Evolutionary conservation across 2,329 filamentous ascomycete species (phyloP).

Genomic region (Emergomyces africanus): DNA sequence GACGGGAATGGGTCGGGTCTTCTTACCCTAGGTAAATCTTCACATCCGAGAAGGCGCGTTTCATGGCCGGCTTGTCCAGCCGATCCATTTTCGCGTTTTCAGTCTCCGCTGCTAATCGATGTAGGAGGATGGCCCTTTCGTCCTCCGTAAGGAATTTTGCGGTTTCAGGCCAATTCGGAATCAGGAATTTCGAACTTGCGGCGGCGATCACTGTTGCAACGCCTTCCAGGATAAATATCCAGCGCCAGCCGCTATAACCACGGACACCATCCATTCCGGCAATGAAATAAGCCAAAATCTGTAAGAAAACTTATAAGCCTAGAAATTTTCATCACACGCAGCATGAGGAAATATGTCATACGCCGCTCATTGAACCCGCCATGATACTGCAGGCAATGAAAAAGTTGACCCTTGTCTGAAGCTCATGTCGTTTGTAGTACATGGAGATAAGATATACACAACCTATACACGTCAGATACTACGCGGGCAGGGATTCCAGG

Average conservation of each 20-base stretch:
- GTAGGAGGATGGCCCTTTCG: slow-evolving; percentile 32
- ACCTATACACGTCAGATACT: slow-evolving; percentile 10
- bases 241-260: slow-evolving; percentile 31
- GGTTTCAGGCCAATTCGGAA: slow-evolving; percentile 33
- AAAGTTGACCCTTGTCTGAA: slow-evolving; percentile 27
- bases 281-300: slow-evolving; percentile 32
- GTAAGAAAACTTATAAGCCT: not conserved
- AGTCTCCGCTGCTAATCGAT: slow-evolving; percentile 31
- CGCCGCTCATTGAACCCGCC: slow-evolving; percentile 28
- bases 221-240: slow-evolving; percentile 41
- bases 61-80: slow-evolving; percentile 36
- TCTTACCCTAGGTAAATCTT: slow-evolving; percentile 33
- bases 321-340: not conserved
- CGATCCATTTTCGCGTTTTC: slow-evolving; percentile 40
- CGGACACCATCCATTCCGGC: slow-evolving; percentile 28
- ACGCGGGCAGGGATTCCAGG: not conserved
- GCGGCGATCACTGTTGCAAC: slow-evolving; percentile 36
- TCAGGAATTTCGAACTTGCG: slow-evolving; percentile 37
- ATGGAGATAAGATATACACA: slow-evolving; percentile 24
- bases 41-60: slow-evolving; percentile 36
- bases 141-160: slow-evolving; percentile 35
- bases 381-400: slow-evolving; percentile 26
- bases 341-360: slow-evolving; percentile 12
- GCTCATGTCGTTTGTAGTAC: slow-evolving; percentile 27
- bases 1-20: slow-evolving; percentile 12